Evolutionary conservation across 1,284 basidiomycete genomes (phyloP).

Genomic region (Grifola frondosa): DNA sequence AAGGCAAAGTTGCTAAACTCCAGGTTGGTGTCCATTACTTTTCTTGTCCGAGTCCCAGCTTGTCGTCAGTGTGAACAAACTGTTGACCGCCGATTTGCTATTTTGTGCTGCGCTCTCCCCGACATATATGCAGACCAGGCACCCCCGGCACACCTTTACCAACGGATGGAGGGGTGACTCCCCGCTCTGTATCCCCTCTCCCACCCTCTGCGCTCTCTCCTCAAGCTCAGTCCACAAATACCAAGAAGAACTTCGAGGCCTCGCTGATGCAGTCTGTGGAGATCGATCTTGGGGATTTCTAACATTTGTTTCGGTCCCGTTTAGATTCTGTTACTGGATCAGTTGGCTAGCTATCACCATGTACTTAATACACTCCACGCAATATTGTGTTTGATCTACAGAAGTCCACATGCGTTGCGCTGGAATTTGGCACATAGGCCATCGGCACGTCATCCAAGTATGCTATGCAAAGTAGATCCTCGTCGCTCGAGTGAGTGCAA

Average conservation of each 20-base stretch:
- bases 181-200: slow-evolving; percentile 43
- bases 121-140: slow-evolving; percentile 15
- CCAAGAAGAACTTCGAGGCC: slow-evolving; percentile 51
- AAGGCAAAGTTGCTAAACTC: slow-evolving; percentile 54
- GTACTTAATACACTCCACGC: too few relatives aligned
- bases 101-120: slow-evolving; percentile 7
- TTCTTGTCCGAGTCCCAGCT: too few relatives aligned
- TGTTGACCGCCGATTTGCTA: background rate
- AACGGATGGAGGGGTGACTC: slow-evolving; percentile 25
- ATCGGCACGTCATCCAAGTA: too few relatives aligned
- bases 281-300: slow-evolving; percentile 79
- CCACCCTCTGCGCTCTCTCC: slow-evolving; percentile 31
- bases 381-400: too few relatives aligned
- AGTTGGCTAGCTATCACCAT: too few relatives aligned
- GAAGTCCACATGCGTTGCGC: too few relatives aligned
- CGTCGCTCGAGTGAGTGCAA: too few relatives aligned
- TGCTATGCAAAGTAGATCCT: too few relatives aligned
- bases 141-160: slow-evolving; percentile 54
- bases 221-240: slow-evolving; percentile 19
- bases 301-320: too few relatives aligned
- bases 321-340: too few relatives aligned
- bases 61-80: too few relatives aligned
- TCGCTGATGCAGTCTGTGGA: slow-evolving; percentile 66
- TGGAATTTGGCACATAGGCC: too few relatives aligned
- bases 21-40: slow-evolving; percentile 17